Conservation (phyloP, 148 eudicot genomes). For the Arbutus unedo region DNA sequence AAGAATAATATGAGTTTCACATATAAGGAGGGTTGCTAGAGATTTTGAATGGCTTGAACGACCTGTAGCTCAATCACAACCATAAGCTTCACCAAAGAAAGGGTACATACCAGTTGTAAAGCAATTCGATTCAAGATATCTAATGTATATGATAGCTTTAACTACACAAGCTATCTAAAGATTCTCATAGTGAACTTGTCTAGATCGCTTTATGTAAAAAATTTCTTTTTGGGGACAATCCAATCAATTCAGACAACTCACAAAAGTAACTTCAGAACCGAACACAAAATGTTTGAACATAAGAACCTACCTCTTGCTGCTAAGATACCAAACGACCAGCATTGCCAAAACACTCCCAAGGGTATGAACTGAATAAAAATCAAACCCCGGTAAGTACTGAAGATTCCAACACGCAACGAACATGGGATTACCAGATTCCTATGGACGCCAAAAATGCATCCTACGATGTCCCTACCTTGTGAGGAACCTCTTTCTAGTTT, state of each 20-base stretch:
- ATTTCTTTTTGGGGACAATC: conserved; percentile 40
- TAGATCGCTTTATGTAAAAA: conserved; percentile 36
- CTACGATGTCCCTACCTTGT: conserved; percentile 75
- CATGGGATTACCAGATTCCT: conserved; percentile 27
- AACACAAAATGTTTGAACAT: conserved; percentile 73
- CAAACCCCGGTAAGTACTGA: background rate
- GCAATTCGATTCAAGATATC: conserved; percentile 53
- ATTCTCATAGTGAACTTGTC: conserved; percentile 44
- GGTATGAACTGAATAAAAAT: background rate
- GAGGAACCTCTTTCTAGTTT: conserved; percentile 75
- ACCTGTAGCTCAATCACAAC: conserved; percentile 76
- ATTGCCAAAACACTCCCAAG: conserved; percentile 29
- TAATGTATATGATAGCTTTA: conserved; percentile 53
- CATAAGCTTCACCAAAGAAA: conserved; percentile 98
- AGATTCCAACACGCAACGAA: conserved; percentile 11
- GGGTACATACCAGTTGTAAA: conserved; percentile 44
- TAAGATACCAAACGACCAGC: conserved; percentile 45
- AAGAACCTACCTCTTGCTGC: conserved; percentile 99
- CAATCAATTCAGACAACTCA: conserved; percentile 67
- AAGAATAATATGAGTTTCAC: conserved; percentile 53
- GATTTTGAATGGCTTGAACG: conserved; percentile 84
- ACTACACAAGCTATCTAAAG: conserved; percentile 45
- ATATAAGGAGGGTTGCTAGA: conserved; percentile 46
- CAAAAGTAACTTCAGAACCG: conserved; percentile 70
- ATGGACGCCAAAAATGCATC: conserved; percentile 32